Evolutionary conservation across 2,329 filamentous ascomycete genomes (phyloP).

Genomic region (Aureobasidium sp.): DNA sequence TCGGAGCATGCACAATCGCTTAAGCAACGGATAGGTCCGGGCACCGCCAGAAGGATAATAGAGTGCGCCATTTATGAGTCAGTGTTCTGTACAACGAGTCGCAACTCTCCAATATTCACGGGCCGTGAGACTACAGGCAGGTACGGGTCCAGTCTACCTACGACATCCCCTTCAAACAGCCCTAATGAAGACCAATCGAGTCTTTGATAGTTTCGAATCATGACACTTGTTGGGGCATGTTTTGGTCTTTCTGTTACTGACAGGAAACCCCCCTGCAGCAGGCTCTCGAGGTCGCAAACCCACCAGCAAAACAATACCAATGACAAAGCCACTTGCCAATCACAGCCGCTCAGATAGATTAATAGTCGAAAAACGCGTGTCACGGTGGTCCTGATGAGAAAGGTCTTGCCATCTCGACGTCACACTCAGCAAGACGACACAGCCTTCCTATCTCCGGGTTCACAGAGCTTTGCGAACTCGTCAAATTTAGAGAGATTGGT

Average conservation of each 20-base stretch:
- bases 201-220: not conserved
- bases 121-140: not conserved
- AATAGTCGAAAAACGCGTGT: slow-evolving; percentile 7
- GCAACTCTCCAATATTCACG: not conserved
- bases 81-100: slow-evolving; percentile 1
- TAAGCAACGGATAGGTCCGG: slow-evolving; percentile 5
- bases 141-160: not conserved
- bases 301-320: not conserved
- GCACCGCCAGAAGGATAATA: slow-evolving; percentile 13
- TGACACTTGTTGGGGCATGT: not conserved
- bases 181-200: not conserved
- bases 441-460: not conserved
- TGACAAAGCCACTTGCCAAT: not conserved
- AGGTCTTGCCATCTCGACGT: slow-evolving; percentile 1
- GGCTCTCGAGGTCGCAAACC: not conserved
- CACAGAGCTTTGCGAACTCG: not conserved
- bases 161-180: not conserved
- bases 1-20: slow-evolving; percentile 15
- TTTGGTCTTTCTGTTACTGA: not conserved
- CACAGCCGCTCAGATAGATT: not conserved
- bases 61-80: slow-evolving; percentile 15
- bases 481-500: not conserved
- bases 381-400: not conserved
- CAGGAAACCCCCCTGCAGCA: not conserved
- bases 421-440: not conserved